A percentile compares a stretch with the other conserved stretches of the same genome.
phyloP scores from a whole-genome alignment of 2,329 filamentous ascomycete genomes.

The Phaeoacremonium minimum region DNA sequence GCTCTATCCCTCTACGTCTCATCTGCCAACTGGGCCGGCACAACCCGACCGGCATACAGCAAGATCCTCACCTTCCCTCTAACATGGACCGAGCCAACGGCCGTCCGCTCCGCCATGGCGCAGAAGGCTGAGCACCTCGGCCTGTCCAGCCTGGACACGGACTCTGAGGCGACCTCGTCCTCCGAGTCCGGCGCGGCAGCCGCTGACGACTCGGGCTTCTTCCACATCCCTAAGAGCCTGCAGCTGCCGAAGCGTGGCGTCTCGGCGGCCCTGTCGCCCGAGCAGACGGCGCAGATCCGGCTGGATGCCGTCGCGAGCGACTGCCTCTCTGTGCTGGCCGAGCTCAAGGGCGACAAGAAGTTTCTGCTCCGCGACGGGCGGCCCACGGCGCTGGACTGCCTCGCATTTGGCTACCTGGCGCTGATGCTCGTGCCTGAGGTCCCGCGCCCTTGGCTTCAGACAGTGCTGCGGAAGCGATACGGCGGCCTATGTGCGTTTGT shows the following conservation, averaged over 20 bases:
- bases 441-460: constrained; percentile 26
- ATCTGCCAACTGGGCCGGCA: constrained; percentile 75
- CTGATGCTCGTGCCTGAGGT: constrained; percentile 54
- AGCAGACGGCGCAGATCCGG: constrained; percentile 70
- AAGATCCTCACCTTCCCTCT: constrained; percentile 78
- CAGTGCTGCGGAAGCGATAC: constrained; percentile 16
- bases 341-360: constrained; percentile 50
- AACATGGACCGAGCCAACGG: constrained; percentile 79
- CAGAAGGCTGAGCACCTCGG: constrained; percentile 66
- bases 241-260: constrained; percentile 52
- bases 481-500: constrained; percentile 16
- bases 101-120: constrained; percentile 66
- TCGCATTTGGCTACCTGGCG: constrained; percentile 75
- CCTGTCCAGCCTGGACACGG: constrained; percentile 62
- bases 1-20: constrained; percentile 89
- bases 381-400: constrained; percentile 69
- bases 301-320: constrained; percentile 68
- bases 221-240: constrained; percentile 38
- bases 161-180: constrained; percentile 25
- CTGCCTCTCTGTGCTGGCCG: constrained; percentile 67
- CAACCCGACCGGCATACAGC: constrained; percentile 78
- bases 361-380: constrained; percentile 41
- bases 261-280: constrained; percentile 59
- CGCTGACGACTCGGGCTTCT: too few relatives aligned
- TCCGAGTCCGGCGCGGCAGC: constrained; percentile 20